A percentile compares a stretch with the other conserved stretches of the same genome.
Evolutionary conservation across 169 alveolate species (phyloP).

Genomic region (Eimeria praecox): DNA sequence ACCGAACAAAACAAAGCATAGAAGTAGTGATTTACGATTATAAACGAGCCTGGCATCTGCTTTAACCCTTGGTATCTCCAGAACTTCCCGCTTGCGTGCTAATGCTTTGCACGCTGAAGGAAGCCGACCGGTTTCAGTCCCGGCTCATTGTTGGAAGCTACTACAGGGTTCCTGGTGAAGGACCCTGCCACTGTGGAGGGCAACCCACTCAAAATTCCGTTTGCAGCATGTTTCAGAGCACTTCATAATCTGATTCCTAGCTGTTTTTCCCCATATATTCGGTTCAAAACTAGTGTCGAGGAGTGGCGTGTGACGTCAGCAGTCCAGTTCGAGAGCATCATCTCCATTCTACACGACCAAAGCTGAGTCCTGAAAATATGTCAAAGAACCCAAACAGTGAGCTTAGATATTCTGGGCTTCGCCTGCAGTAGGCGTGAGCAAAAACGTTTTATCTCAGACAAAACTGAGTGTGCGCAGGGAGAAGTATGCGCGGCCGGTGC

Average conservation of each 20-base stretch:
- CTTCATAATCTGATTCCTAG: background rate
- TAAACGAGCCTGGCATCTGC: background rate
- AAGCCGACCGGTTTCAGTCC: conserved; percentile 42
- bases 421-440: background rate
- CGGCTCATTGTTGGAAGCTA: conserved; percentile 3
- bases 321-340: background rate
- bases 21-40: background rate
- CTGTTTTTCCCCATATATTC: background rate
- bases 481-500: background rate
- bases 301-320: background rate
- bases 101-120: background rate
- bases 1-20: background rate
- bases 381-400: conserved; percentile 13
- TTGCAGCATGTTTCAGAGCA: background rate
- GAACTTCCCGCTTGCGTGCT: background rate
- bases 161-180: background rate
- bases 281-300: background rate
- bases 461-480: background rate
- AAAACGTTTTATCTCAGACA: background rate
- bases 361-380: conserved; percentile 18
- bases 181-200: background rate
- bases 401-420: background rate
- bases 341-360: background rate
- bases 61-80: background rate
- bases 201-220: background rate